Evolutionary conservation across 148 eudicot species (phyloP).

Genomic region (Chenopodium quinoa): DNA sequence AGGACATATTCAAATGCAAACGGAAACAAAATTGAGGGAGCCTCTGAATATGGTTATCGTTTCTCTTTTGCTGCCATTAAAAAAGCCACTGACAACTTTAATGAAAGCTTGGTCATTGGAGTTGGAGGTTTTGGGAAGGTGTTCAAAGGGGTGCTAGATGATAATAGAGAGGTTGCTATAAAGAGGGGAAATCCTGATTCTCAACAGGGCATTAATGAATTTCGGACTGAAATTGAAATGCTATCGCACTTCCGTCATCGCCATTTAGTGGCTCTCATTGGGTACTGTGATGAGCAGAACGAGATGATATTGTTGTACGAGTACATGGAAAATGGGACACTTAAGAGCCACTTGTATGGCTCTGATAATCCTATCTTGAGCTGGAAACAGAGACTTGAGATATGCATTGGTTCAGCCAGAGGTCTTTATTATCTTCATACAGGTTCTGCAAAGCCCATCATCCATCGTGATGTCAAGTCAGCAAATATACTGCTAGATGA

Average conservation of each 20-base stretch:
- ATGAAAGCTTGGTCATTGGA: slow-evolving; percentile 52
- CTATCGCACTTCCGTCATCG: slow-evolving; percentile 70
- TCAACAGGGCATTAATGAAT: slow-evolving; percentile 54
- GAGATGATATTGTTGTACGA: slow-evolving; percentile 71
- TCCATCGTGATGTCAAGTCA: slow-evolving; percentile 70
- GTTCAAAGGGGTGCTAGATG: slow-evolving; percentile 51
- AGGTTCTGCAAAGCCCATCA: slow-evolving; percentile 51
- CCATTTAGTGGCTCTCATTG: slow-evolving; percentile 65
- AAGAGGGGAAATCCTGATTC: slow-evolving; percentile 57
- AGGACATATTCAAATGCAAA: slow-evolving; percentile 14
- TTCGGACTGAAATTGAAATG: slow-evolving; percentile 65
- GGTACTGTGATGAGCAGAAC: slow-evolving; percentile 55
- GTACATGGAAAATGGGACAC: slow-evolving; percentile 68
- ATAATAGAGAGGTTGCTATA: slow-evolving; percentile 48
- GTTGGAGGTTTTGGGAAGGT: slow-evolving; percentile 76
- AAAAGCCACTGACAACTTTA: slow-evolving; percentile 57
- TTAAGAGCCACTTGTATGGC: slow-evolving; percentile 58
- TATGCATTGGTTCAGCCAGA: slow-evolving; percentile 64
- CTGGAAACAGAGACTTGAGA: slow-evolving; percentile 70
- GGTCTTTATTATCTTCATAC: slow-evolving; percentile 78
- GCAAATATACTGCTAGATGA: slow-evolving; percentile 66
- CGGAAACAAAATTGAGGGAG: slow-evolving; percentile 29
- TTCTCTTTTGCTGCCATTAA: slow-evolving; percentile 48
- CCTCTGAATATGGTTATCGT: slow-evolving; percentile 42
- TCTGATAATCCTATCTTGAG: slow-evolving; percentile 42